Evolutionary conservation across 2,329 filamentous ascomycete genomes (phyloP).

Genomic region (Talaromyces sp.): DNA sequence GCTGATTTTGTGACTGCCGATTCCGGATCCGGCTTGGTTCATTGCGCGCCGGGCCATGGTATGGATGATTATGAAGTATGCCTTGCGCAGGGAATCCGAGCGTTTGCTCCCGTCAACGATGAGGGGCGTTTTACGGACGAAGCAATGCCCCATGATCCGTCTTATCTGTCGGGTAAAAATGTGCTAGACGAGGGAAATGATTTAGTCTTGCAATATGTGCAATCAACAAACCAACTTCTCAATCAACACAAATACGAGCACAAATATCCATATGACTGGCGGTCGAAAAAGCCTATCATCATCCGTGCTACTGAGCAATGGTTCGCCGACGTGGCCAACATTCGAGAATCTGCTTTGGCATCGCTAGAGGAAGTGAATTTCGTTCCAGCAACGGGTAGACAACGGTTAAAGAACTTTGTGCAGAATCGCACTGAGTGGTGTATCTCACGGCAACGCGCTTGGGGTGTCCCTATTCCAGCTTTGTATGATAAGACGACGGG

Average conservation of each 20-base stretch:
- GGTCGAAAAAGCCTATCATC: conserved; percentile 88
- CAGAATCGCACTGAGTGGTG: conserved; percentile 92
- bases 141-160: conserved; percentile 68
- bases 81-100: conserved; percentile 64
- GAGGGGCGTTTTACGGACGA: conserved; percentile 75
- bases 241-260: conserved; percentile 70
- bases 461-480: conserved; percentile 94
- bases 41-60: conserved; percentile 89
- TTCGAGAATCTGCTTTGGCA: conserved; percentile 69
- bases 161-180: conserved; percentile 64
- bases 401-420: conserved; percentile 78
- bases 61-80: conserved; percentile 94
- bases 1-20: conserved; percentile 85
- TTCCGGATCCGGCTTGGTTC: conserved; percentile 93
- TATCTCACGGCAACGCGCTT: conserved; percentile 90
- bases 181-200: conserved; percentile 68
- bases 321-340: conserved; percentile 87
- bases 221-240: conserved; percentile 59
- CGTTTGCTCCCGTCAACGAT: conserved; percentile 79
- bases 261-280: conserved; percentile 98
- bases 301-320: conserved; percentile 91
- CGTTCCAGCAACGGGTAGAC: conserved; percentile 69
- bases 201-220: conserved; percentile 67
- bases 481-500: conserved; percentile 69
- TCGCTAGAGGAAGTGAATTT: conserved; percentile 72